Base-by-base conservation (phyloP, 202 grass and related monocot species). In the Hordeum pubiflorum region DNA sequence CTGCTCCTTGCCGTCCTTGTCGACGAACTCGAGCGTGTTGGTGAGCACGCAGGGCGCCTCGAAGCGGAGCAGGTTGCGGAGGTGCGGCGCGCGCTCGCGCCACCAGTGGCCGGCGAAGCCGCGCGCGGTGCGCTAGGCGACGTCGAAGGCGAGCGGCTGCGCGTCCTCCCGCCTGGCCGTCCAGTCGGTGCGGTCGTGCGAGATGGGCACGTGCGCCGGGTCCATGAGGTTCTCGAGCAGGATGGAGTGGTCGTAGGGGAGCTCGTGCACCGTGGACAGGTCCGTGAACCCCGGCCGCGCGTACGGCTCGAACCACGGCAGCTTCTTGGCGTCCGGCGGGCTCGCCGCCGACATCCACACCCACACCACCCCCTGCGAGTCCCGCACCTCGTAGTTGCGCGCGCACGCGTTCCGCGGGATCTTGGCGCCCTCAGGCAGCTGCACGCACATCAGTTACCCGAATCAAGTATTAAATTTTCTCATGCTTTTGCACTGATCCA, bases 211-310 rank as follows among this genome's bases (percentile, higher is more conserved):
- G 86, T 99, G 92, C 7, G 96, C 96, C 0, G 92, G 96, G 74
- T 99, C 96, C 92, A 95, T 99, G 78, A 95, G 92, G 83, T 99
- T 98, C 77, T 98, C 95, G 1, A 95, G 86, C 36, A 98, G 96
- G 79, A 98, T 98, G 64, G 95, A 98, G 83, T 98, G 96, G 83
- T 95, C 96, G 82, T 95, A 98, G 71, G 92, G 92, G 43, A 98
- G 92, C 81, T 95, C 96, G 82, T 98, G 96, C 15, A 90, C 86
- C 21, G 92, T 87, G 5, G 96, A 98, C 5, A 77, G 20, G 82
- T 93, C 92, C 81, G 75, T 80, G 90, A 98, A 98, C 73, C 90
- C 92, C 5, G 80, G 58, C 10, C 84, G 84, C 50, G 85, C 80
- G 44, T 91, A 98, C 44, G 84, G 82, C 74, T 95, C 86, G 84